These are phyloP conservation scores for Aspergillus egyptiacus DNA, from an alignment of 495 filamentous ascomycete genomes.

Conservation along the genomic window DNA sequence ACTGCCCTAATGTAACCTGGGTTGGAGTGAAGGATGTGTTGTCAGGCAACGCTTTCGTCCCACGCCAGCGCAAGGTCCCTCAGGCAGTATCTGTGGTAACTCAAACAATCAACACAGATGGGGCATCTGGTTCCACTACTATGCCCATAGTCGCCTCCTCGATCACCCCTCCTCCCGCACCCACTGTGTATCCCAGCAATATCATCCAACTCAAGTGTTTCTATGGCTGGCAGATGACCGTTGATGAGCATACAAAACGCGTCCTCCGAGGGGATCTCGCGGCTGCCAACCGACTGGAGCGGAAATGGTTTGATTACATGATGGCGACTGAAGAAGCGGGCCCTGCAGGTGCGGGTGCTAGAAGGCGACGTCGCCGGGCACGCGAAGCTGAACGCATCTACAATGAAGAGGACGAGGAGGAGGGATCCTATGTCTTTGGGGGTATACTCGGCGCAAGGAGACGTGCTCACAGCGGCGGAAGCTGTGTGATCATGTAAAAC, in stretches of 20 bases:
- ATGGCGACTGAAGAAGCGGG: conserved; percentile 81
- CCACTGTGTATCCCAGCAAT: conserved; percentile 55
- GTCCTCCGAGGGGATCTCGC: conserved; percentile 68
- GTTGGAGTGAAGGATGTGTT: conserved; percentile 82
- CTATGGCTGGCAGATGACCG: conserved; percentile 91
- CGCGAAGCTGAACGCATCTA: conserved; percentile 70
- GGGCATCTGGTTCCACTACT: conserved; percentile 17
- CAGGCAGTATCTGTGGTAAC: conserved; percentile 26
- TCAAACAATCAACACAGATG: conserved; percentile 26
- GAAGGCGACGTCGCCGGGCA: conserved; percentile 66
- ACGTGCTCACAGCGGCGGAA: conserved; percentile 49
- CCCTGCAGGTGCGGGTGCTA: conserved; percentile 54
- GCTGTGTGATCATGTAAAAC: conserved; percentile 48
- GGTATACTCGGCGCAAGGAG: conserved; percentile 30
- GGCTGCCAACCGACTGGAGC: conserved; percentile 67
- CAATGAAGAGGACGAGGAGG: conserved; percentile 69
- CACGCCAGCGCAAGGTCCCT: conserved; percentile 29
- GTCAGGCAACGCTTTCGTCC: conserved; percentile 69
- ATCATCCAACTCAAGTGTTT: conserved; percentile 87
- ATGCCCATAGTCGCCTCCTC: conserved; percentile 30
- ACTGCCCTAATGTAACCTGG: conserved; percentile 89
- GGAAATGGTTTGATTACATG: conserved; percentile 95
- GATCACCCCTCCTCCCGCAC: conserved; percentile 26
- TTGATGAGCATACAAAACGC: conserved; percentile 83
- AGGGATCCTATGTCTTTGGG: conserved; percentile 26